A percentile compares a stretch with the other conserved stretches of the same genome.
Conservation (phyloP, 495 filamentous ascomycete genomes). For the Trichoderma virens region DNA sequence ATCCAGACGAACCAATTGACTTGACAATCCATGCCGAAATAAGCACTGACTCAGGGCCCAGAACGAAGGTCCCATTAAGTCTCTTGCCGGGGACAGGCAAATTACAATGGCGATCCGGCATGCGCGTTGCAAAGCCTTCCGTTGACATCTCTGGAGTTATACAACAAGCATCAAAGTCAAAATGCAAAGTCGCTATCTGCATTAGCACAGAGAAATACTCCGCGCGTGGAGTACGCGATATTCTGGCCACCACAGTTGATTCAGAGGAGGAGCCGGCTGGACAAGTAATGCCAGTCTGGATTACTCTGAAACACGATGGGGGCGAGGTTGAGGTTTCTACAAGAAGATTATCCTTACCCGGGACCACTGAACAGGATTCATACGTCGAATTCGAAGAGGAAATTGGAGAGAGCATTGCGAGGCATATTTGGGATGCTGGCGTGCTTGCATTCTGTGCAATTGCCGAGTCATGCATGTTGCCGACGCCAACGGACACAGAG, state of each 20-base stretch:
- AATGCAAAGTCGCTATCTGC: background rate
- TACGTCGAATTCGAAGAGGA: conserved; percentile 64
- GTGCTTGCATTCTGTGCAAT: conserved; percentile 30
- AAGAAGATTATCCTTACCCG: background rate
- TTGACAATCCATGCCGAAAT: conserved; percentile 27
- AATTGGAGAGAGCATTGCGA: conserved; percentile 88
- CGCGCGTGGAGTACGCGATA: background rate
- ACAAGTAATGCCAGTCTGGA: background rate
- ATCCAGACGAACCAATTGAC: conserved; percentile 51
- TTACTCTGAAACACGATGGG: background rate
- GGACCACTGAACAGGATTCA: conserved; percentile 3
- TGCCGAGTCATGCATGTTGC: conserved; percentile 17
- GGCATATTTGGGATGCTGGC: conserved; percentile 79
- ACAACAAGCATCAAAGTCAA: background rate
- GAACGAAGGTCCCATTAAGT: background rate
- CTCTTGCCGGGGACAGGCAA: conserved; percentile 5
- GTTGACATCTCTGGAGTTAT: background rate
- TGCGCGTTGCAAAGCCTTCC: conserved; percentile 33
- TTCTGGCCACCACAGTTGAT: background rate
- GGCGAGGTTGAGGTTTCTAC: background rate
- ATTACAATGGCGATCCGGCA: conserved; percentile 29
- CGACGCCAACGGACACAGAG: conserved; percentile 10
- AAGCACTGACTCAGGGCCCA: background rate
- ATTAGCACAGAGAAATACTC: background rate
- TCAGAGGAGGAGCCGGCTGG: background rate